Conservation (phyloP, 2,329 filamentous ascomycete genomes). For the Dactylellina parvicollis region DNA sequence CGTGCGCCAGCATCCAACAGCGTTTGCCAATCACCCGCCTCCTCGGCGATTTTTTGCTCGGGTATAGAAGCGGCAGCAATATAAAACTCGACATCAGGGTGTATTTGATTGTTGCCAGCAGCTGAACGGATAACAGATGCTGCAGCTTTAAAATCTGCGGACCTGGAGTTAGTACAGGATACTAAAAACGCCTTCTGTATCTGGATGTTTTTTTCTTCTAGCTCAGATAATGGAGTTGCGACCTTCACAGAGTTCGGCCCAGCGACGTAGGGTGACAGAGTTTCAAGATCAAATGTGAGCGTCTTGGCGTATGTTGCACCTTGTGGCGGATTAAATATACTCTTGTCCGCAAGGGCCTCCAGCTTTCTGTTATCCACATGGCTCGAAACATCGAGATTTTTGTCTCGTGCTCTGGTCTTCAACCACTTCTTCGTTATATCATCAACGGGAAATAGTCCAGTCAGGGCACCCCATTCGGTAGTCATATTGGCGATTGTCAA, state of each 20-base stretch:
- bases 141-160: slow-evolving; percentile 82
- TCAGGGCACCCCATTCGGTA: slow-evolving; percentile 80
- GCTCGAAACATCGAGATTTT: slow-evolving; percentile 63
- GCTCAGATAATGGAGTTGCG: slow-evolving; percentile 77
- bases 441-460: slow-evolving; percentile 84
- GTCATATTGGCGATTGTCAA: slow-evolving; percentile 83
- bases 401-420: slow-evolving; percentile 71
- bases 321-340: slow-evolving; percentile 76
- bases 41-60: slow-evolving; percentile 81
- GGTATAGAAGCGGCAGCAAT: slow-evolving; percentile 83
- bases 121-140: slow-evolving; percentile 82
- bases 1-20: slow-evolving; percentile 82
- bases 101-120: slow-evolving; percentile 68
- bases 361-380: slow-evolving; percentile 68
- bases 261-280: slow-evolving; percentile 82
- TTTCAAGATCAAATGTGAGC: slow-evolving; percentile 82
- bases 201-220: slow-evolving; percentile 77
- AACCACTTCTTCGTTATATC: slow-evolving; percentile 76
- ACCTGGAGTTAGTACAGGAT: slow-evolving; percentile 86
- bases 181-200: slow-evolving; percentile 88
- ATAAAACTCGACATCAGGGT: slow-evolving; percentile 84
- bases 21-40: slow-evolving; percentile 83
- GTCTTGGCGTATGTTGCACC: slow-evolving; percentile 84
- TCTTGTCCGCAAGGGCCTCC: slow-evolving; percentile 64
- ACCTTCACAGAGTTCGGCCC: slow-evolving; percentile 94